Evolutionary conservation across 2,329 filamentous ascomycete genomes (phyloP).

Genomic region (Sphaerulina musiva): DNA sequence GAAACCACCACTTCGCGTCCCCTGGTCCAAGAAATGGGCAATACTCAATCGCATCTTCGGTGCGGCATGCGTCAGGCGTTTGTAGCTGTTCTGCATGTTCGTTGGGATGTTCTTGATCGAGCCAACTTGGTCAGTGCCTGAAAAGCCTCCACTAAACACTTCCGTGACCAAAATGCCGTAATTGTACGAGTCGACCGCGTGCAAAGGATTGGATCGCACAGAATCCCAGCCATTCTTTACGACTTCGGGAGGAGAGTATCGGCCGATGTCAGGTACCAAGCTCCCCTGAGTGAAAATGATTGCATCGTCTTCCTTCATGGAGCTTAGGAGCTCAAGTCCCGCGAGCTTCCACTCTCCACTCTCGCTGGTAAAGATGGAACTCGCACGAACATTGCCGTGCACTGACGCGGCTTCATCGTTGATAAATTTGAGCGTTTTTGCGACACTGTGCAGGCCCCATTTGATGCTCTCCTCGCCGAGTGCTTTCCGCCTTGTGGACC

Average conservation of each 20-base stretch:
- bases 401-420: slow-evolving; percentile 89
- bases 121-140: slow-evolving; percentile 68
- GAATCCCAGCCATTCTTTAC: slow-evolving; percentile 82
- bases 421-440: slow-evolving; percentile 90
- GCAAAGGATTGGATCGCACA: slow-evolving; percentile 73
- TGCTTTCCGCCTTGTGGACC: slow-evolving; percentile 84
- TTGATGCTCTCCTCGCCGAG: slow-evolving; percentile 87
- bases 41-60: slow-evolving; percentile 83
- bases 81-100: slow-evolving; percentile 85
- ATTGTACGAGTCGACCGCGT: slow-evolving; percentile 80
- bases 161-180: slow-evolving; percentile 81
- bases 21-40: slow-evolving; percentile 82
- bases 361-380: slow-evolving; percentile 86
- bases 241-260: slow-evolving; percentile 83
- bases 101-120: slow-evolving; percentile 82
- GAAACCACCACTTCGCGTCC: slow-evolving; percentile 72
- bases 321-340: slow-evolving; percentile 89
- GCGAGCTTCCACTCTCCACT: slow-evolving; percentile 97
- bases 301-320: slow-evolving; percentile 90
- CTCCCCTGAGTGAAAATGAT: slow-evolving; percentile 88
- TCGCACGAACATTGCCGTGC: slow-evolving; percentile 77
- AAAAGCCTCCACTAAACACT: slow-evolving; percentile 81
- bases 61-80: slow-evolving; percentile 77
- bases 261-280: slow-evolving; percentile 72
- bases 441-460: slow-evolving; percentile 86